Conservation (phyloP, 345 rosid species). For the Euphorbia lathyris region DNA sequence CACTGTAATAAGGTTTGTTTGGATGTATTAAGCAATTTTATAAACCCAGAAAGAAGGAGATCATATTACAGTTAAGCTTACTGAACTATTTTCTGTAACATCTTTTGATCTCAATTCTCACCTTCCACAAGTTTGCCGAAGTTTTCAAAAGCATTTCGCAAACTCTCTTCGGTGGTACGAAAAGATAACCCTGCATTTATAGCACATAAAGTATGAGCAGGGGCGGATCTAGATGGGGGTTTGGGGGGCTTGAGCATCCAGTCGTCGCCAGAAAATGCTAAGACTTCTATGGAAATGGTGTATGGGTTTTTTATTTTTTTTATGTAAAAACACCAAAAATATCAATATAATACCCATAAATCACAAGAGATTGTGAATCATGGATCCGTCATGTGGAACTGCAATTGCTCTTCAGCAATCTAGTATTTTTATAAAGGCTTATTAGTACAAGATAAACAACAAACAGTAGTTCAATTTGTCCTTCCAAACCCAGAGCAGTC, state of each 20-base stretch:
- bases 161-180: conserved; percentile 67
- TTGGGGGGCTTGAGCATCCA: no score
- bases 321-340: no score
- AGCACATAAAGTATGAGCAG: not conserved
- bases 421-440: not conserved
- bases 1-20: conserved; percentile 40
- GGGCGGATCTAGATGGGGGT: no score
- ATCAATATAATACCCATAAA: no score
- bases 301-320: no score
- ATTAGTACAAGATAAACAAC: no score
- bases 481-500: no score
- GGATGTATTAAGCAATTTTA: not conserved
- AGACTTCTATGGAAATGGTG: no score
- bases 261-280: no score
- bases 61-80: not conserved
- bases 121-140: conserved; percentile 67
- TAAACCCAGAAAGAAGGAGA: not conserved
- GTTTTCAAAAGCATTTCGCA: conserved; percentile 60
- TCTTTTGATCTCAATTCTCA: conserved; percentile 19
- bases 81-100: conserved; percentile 3
- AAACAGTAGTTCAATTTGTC: no score
- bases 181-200: conserved; percentile 65
- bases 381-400: no score
- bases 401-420: not conserved
- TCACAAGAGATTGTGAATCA: no score